Evolutionary conservation across 306 rosid genomes (phyloP).

Genomic region (Lagenaria siceraria): DNA sequence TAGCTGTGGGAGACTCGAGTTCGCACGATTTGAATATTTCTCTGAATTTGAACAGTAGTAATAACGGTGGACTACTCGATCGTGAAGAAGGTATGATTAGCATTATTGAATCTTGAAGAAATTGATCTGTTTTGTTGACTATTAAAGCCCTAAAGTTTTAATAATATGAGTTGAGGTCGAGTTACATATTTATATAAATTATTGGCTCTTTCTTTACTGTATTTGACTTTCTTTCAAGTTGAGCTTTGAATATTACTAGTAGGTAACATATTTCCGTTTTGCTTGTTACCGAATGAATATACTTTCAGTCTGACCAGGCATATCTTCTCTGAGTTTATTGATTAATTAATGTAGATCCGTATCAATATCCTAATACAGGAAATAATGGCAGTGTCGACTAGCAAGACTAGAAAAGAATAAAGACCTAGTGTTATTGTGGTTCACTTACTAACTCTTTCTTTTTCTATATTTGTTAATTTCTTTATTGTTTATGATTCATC

Average conservation of each 20-base stretch:
- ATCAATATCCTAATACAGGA: background rate
- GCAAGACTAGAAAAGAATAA: background rate
- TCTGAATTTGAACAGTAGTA: background rate
- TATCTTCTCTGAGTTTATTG: background rate
- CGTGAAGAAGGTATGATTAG: slow-evolving; percentile 20
- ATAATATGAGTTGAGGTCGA: background rate
- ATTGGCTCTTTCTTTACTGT: background rate
- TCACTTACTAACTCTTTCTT: background rate
- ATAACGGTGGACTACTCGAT: background rate
- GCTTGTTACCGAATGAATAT: background rate
- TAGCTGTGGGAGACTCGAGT: background rate
- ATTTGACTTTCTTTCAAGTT: background rate
- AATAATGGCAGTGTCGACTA: background rate
- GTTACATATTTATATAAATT: background rate
- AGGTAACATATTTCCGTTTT: background rate
- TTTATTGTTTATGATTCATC: background rate
- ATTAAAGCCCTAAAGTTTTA: background rate
- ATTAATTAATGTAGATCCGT: background rate
- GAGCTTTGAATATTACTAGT: background rate
- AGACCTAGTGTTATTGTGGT: background rate
- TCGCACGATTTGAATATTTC: background rate
- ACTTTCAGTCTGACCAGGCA: background rate
- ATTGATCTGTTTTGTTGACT: background rate
- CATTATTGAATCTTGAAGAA: background rate
- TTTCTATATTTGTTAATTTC: background rate